These are phyloP conservation scores for Xylaria sp. DNA, from an alignment of 2,329 filamentous ascomycete genomes.

Conservation along the genomic window DNA sequence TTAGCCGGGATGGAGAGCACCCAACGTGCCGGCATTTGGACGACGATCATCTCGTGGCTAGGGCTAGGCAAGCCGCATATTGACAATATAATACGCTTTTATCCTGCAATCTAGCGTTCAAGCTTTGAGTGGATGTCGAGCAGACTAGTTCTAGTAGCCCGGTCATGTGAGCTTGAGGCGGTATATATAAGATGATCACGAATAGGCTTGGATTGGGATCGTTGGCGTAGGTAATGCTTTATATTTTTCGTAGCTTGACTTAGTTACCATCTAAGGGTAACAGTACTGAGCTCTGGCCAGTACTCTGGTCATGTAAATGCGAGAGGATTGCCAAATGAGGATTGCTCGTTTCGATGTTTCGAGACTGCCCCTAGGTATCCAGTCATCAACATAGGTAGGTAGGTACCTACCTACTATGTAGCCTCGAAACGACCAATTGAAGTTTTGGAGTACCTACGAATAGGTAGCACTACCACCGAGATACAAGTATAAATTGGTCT, in stretches of 20 bases:
- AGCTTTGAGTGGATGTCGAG: not conserved
- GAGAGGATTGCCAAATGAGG: not conserved
- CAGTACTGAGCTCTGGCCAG: not conserved
- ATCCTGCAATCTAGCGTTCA: slow-evolving; percentile 29
- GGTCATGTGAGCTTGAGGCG: slow-evolving; percentile 5
- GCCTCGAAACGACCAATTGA: too few relatives aligned
- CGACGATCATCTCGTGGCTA: slow-evolving; percentile 25
- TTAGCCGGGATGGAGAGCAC: slow-evolving; percentile 44
- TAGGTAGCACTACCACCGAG: too few relatives aligned
- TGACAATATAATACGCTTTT: slow-evolving; percentile 26
- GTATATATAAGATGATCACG: slow-evolving; percentile 2
- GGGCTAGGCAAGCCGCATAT: slow-evolving; percentile 22
- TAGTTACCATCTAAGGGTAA: not conserved
- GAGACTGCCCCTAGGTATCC: too few relatives aligned
- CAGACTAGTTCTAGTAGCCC: not conserved
- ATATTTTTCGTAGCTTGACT: not conserved
- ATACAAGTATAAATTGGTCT: too few relatives aligned
- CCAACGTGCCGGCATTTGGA: slow-evolving; percentile 40
- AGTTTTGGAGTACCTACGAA: too few relatives aligned
- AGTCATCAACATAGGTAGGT: too few relatives aligned
- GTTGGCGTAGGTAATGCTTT: not conserved
- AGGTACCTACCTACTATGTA: too few relatives aligned
- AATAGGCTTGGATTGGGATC: slow-evolving; percentile 5
- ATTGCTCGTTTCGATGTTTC: too few relatives aligned
- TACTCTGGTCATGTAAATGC: not conserved